Conservation (phyloP, 371 early-diverging fungal genomes). For the Haplosporangium sp. region DNA sequence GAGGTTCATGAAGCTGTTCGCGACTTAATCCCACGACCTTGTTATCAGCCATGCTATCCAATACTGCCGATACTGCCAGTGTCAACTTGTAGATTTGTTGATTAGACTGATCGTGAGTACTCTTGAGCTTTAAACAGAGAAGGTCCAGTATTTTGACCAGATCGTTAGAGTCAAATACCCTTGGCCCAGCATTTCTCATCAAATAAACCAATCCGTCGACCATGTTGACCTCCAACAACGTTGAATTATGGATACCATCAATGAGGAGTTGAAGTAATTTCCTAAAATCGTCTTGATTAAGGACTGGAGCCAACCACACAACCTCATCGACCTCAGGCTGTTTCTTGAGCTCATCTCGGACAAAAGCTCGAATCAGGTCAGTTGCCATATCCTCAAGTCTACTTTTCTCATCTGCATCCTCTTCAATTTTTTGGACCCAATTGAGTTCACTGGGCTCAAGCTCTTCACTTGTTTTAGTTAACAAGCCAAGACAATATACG, state of each 20-base stretch:
- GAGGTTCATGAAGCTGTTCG: constrained; percentile 10
- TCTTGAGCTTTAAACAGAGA: not conserved
- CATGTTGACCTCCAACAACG: not conserved
- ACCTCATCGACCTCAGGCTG: not conserved
- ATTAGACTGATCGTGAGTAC: constrained; percentile 1
- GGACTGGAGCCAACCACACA: too few relatives aligned
- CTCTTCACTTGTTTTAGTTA: not conserved
- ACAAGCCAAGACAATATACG: too few relatives aligned
- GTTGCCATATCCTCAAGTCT: not conserved
- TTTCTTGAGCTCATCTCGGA: constrained; percentile 6
- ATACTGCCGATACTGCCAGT: constrained; percentile 1
- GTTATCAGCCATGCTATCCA: constrained; percentile 15
- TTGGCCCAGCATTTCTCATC: not conserved
- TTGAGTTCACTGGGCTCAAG: too few relatives aligned
- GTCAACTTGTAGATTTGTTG: not conserved
- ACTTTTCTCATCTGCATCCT: constrained; percentile 5
- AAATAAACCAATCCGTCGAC: constrained; percentile 17
- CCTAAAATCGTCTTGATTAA: not conserved
- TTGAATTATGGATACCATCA: not conserved
- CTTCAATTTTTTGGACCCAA: not conserved
- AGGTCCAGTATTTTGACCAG: constrained; percentile 10
- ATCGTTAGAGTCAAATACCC: constrained; percentile 5
- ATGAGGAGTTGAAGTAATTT: not conserved
- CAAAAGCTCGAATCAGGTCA: not conserved
- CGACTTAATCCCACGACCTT: constrained; percentile 4